Conservation (phyloP, 495 filamentous ascomycete species). For the Trichoderma virens region DNA sequence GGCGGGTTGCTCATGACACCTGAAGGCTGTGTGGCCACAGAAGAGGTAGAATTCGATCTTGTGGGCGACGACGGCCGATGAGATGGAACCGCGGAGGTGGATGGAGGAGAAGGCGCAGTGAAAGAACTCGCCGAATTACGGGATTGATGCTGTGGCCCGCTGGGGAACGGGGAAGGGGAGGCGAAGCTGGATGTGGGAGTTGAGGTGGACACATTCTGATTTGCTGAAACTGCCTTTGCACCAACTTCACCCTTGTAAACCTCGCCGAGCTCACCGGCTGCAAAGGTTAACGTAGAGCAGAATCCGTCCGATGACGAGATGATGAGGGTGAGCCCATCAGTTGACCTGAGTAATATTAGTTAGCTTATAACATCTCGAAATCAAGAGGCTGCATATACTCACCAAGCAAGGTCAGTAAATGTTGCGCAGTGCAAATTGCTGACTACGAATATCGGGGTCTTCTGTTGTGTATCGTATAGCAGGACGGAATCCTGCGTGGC, state of each 20-base stretch:
- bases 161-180: conserved; percentile 49
- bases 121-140: conserved; percentile 41
- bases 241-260: conserved; percentile 60
- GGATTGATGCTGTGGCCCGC: conserved; percentile 35
- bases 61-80: conserved; percentile 65
- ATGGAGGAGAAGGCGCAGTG: conserved; percentile 51
- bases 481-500: conserved; percentile 96
- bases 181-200: conserved; percentile 55
- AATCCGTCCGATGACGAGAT: conserved; percentile 98
- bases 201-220: conserved; percentile 54
- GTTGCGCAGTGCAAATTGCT: conserved; percentile 96
- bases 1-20: conserved; percentile 65
- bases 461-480: conserved; percentile 95
- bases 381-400: conserved; percentile 23
- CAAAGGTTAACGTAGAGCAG: conserved; percentile 84
- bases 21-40: conserved; percentile 57
- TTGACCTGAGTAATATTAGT: conserved; percentile 54
- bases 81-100: conserved; percentile 37
- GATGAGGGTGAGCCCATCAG: conserved; percentile 80
- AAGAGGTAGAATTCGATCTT: conserved; percentile 78
- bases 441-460: conserved; percentile 83
- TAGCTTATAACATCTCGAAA: conserved; percentile 15
- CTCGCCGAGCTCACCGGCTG: conserved; percentile 79
- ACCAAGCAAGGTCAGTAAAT: conserved; percentile 96
- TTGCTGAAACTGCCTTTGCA: conserved; percentile 32